Conservation (phyloP, 441 rosid genomes). For the Euphorbia neoarborescens region DNA sequence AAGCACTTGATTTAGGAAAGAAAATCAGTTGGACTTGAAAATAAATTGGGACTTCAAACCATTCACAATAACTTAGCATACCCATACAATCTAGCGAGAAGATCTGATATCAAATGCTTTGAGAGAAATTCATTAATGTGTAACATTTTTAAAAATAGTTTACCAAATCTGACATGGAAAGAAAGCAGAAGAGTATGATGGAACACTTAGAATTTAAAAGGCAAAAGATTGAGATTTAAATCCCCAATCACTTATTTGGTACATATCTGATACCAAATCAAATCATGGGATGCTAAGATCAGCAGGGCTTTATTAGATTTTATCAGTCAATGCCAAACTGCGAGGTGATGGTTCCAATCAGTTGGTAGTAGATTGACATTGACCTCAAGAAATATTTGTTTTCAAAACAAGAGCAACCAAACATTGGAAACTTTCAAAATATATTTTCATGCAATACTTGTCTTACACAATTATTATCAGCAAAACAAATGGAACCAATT, state of each 20-base stretch:
- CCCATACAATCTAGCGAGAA: background rate
- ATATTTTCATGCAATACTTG: no score
- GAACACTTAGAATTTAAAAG: background rate
- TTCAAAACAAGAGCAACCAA: no score
- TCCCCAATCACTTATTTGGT: background rate
- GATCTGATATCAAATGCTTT: background rate
- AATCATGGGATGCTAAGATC: background rate
- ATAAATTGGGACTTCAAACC: background rate
- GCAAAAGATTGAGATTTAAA: background rate
- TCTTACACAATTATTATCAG: no score
- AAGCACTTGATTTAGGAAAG: background rate
- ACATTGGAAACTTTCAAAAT: background rate
- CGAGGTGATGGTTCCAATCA: background rate
- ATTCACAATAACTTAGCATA: background rate
- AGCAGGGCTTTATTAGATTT: background rate
- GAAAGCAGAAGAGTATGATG: background rate
- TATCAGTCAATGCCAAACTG: background rate
- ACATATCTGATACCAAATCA: background rate
- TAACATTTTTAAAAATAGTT: background rate
- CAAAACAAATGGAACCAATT: background rate
- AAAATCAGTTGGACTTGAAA: background rate
- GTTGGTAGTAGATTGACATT: background rate
- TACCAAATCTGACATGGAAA: background rate
- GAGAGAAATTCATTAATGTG: background rate
- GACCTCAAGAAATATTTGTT: background rate